Evolutionary conservation across 192 early-diverging fungal genomes (phyloP), one percentile per base, ranked within the genome.

Genomic region (Linnemannia schmuckeri): DNA sequence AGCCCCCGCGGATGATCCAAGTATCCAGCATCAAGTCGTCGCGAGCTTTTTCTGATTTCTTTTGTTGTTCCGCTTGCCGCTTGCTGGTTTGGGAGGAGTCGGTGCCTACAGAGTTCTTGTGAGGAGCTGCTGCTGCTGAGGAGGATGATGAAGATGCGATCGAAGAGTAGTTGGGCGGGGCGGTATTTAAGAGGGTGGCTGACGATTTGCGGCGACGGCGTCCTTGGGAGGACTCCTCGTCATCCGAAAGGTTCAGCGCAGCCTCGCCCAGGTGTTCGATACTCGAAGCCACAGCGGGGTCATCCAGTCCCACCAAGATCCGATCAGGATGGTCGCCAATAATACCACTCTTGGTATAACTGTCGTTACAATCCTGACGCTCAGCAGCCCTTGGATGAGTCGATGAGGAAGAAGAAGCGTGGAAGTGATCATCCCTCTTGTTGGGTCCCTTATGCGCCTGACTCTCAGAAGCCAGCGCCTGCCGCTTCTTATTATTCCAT

Each of bases 1-100:
- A 82, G 3, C 90, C 90, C 0, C 88, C 12, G 30, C 91, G 85
- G 24, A 93, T 74, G 30, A 90, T 61, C 90, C 92, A 89, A 9
- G 85, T 73, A 40, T 93, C 91, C 38, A 89, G 88, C 61, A 75
- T 69, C 7, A 83, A 63, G 49, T 74, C 76, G 42, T 69, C 46
- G 8, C 33, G 68, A 3, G 37, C 41, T 27, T 82, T 49, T 72
- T 80, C 78, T 9, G 9, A 9, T 33, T 66, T 66, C 74, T 47
- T 55, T 22, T n/a, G 47, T 37, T 47, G 18, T 8, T 57, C 46
- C 15, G 44, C 44, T 44, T 44, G 9, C 17, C 35, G 47, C 1
- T 75, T 52, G 47, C n/a, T 30, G 18, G 13, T 49, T 72, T 41
- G 70, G 24, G 70, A 72, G 24, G 70, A 42, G 22, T 38, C 41